Base-by-base conservation (phyloP, 2,329 filamentous ascomycete genomes). In the Waltergamsia citrina region DNA sequence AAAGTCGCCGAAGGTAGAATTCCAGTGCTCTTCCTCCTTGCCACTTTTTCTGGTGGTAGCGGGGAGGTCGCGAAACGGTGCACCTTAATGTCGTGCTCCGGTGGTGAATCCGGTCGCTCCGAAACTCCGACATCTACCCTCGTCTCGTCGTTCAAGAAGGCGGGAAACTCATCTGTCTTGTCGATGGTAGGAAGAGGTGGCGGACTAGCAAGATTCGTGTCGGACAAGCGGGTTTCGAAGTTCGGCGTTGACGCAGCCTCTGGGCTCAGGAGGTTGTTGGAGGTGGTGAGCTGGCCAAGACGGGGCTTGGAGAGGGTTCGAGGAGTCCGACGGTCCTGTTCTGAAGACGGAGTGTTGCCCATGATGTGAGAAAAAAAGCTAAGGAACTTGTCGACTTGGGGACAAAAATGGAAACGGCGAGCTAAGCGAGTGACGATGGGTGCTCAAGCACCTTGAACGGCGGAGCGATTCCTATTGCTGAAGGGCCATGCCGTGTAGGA, bases 301-400 rank as follows among this genome's bases (percentile, higher is more conserved):
- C 58, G 63, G 38, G 66, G 62, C 48, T 74, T 74, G 33, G 63
- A 69, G 39, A 74, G 59, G 54, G 63, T 71, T 41, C 70, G 63
- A 48, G 63, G 52, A 44, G 43, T 39, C 46, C 54, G 49, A 37
- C 48, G 43, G 39, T 54, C 51, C 48, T 57, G 57, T 51, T 68
- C 62, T 43, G 59, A 50, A 29, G 67, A 74, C 36, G 63, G 51
- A 29, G 57, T 52, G 48, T 73, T 73, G 35, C 69, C 69, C 69
- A 74, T 74, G 27, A 38, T 24, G 41, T 34, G n/a, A n/a, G n/a
- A n/a, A n/a, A n/a, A n/a, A n/a, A n/a, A n/a, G n/a, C n/a, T n/a
- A n/a, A n/a, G n/a, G n/a, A n/a, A n/a, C n/a, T n/a, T n/a, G n/a
- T n/a, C n/a, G n/a, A n/a, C n/a, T n/a, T 21, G 23, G 29, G 35